Evolutionary conservation across 352 stramenopile genomes (phyloP).

Genomic region (Globisporangium lucens): DNA sequence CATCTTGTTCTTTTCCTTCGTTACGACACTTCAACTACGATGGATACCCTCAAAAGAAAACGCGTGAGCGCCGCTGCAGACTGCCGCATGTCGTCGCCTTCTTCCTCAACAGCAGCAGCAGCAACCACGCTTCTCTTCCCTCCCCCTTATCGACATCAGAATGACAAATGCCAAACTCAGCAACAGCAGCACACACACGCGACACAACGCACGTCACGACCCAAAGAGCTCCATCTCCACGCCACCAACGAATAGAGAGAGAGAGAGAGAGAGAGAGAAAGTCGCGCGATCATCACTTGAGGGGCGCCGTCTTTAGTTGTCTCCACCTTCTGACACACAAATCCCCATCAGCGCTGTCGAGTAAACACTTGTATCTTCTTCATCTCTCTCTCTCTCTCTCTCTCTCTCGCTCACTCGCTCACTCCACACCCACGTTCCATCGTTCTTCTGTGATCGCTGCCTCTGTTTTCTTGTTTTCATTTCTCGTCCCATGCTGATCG

Average conservation of each 20-base stretch:
- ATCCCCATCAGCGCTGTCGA: not conserved
- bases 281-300: not conserved
- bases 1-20: constrained; percentile 8
- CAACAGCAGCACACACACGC: not conserved
- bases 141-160: not conserved
- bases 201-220: not conserved
- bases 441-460: not conserved
- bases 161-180: constrained; percentile 6
- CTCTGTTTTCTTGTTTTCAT: not conserved
- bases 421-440: not conserved
- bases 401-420: constrained; percentile 3
- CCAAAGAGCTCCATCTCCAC: not conserved
- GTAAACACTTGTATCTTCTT: constrained; percentile 1
- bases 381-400: constrained; percentile 10
- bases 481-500: constrained; percentile 1
- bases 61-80: not conserved
- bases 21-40: constrained; percentile 6
- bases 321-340: not conserved
- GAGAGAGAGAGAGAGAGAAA: not conserved
- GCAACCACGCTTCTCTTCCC: not conserved
- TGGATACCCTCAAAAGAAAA: not conserved
- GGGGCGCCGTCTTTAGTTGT: not conserved
- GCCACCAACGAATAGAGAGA: not conserved
- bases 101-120: not conserved
- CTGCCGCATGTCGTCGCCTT: not conserved